These are phyloP conservation scores for Corchorus capsularis DNA, from an alignment of 345 rosid genomes.

Conservation along the genomic window DNA sequence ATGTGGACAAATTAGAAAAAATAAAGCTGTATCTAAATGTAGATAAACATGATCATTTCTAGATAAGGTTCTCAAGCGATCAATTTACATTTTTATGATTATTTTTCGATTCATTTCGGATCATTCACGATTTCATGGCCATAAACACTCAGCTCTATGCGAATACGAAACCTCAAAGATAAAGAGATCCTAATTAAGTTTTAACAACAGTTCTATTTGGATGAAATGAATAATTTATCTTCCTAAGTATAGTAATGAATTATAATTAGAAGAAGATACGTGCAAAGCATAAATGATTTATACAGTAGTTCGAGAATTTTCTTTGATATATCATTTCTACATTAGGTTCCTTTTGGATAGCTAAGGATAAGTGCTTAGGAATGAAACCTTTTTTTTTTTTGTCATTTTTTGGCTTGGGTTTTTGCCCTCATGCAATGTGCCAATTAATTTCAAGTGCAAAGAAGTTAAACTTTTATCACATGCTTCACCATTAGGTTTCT, in stretches of 20 bases:
- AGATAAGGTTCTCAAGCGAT: slow-evolving; percentile 19
- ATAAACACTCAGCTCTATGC: too few species aligned
- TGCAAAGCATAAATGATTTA: not conserved
- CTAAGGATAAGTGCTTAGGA: slow-evolving; percentile 21
- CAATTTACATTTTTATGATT: too few species aligned
- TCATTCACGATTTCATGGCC: too few species aligned
- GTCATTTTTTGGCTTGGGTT: too few species aligned
- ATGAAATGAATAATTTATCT: too few species aligned
- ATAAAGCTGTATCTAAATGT: not conserved
- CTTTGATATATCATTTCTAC: slow-evolving; percentile 9
- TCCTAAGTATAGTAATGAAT: too few species aligned
- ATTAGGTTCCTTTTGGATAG: slow-evolving; percentile 33
- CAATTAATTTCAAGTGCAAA: not conserved
- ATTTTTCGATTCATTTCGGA: too few species aligned
- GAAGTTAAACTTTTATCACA: not conserved
- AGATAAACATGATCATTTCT: slow-evolving; percentile 11
- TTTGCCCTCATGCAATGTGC: not conserved
- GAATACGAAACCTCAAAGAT: too few species aligned
- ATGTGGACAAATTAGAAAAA: not conserved
- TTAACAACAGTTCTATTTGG: too few species aligned
- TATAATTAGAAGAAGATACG: not conserved
- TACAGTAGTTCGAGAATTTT: not conserved
- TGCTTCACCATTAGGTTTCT: not conserved
- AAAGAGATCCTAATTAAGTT: too few species aligned
- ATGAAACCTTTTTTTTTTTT: not conserved